Base-by-base conservation (phyloP, 164 flowering plant genomes). In the Malania oleifera region DNA sequence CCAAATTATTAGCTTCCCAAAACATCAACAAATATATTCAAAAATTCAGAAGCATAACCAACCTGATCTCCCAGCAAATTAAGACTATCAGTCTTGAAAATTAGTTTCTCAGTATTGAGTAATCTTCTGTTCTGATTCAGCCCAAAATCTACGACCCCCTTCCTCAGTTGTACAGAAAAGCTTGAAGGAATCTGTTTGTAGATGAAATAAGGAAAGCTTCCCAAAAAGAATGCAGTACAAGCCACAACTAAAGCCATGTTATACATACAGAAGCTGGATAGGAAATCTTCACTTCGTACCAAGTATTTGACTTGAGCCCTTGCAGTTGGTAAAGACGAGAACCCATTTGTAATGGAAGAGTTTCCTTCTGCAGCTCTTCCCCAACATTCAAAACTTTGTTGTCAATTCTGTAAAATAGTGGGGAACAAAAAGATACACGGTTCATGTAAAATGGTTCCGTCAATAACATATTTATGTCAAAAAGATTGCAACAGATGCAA, bases 231-330 rank as follows among this genome's bases (percentile, higher is more conserved):
- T 14, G 12, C 39, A 51, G 15, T 17, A 50, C 17, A 58, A 18
- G 62, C 40, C 17, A 40, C 11, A 10, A 23, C 10, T 4, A 24
- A 11, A 47, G 19, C 19, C 24, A 38, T 11, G 35, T 48, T 53
- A 45, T 51, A 86, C 97, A 73, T 93, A 90, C 98, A 80, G 99
- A 93, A 78, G 96, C 97, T 61, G 97, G 99, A 69, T 86, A 93
- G 56, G 96, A 93, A 77, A 93, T 90, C 97, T 93, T 90, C 81
- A 93, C 95, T 88, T 93, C 97, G 51, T 93, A 93, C 95, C 87
- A 88, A 67, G 64, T 67, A 37, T 63, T 52, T 46, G 89, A 60
- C 75, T 82, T 85, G 54, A 90, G 80, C 27, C 97, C 95, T 47
- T 66, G 74, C 27, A 93, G 66, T 51, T 66, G 63, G 65, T 90